These are phyloP conservation scores for Alternaria infectoria DNA, from an alignment of 2,329 filamentous ascomycete species.

Conservation along the genomic window DNA sequence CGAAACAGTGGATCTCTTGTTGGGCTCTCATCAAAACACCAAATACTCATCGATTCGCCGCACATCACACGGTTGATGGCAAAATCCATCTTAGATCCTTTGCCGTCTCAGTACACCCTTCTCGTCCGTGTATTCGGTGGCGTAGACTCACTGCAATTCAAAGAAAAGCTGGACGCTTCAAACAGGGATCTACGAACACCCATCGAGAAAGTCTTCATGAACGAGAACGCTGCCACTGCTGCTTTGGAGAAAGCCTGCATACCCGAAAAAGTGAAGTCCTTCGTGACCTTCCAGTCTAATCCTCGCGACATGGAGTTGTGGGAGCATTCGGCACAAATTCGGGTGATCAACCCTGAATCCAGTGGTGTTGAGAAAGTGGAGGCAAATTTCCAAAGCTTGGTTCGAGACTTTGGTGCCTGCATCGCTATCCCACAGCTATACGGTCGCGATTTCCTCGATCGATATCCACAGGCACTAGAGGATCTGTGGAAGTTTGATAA, in stretches of 20 bases:
- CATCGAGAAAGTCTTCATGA: background rate
- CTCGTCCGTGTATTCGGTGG: background rate
- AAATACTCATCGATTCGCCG: background rate
- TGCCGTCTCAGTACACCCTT: background rate
- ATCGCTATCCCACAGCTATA: slow-evolving; percentile 13
- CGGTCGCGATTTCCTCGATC: slow-evolving; percentile 60
- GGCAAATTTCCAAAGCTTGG: slow-evolving; percentile 33
- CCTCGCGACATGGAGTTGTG: background rate
- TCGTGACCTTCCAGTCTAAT: background rate
- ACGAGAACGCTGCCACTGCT: background rate
- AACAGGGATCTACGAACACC: background rate
- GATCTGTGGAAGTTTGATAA: slow-evolving; percentile 62
- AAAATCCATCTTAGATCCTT: background rate
- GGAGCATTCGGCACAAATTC: background rate
- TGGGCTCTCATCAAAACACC: background rate
- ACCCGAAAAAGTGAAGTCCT: background rate
- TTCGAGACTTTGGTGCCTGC: slow-evolving; percentile 10
- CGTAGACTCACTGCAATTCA: background rate
- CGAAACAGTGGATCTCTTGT: background rate
- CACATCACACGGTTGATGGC: background rate
- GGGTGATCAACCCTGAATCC: background rate
- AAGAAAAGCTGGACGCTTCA: background rate
- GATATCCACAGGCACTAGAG: slow-evolving; percentile 57
- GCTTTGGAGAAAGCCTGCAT: background rate
- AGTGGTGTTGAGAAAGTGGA: slow-evolving; percentile 37